These are phyloP conservation scores for Neospermospora avenae DNA, from an alignment of 2,329 filamentous ascomycete species.

Conservation along the genomic window DNA sequence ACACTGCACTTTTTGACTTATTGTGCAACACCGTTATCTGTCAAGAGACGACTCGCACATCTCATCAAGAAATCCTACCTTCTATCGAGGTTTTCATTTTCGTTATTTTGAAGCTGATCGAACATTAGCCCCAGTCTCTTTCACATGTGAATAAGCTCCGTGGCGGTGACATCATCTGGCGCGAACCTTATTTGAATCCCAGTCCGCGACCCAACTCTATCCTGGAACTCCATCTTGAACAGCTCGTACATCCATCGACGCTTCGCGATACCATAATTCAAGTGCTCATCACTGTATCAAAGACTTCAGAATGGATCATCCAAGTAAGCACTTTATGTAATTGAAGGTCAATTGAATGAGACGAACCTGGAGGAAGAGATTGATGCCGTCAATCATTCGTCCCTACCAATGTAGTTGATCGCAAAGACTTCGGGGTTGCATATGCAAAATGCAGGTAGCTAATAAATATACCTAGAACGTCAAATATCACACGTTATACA, in stretches of 20 bases:
- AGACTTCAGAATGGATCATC: slow-evolving; percentile 44
- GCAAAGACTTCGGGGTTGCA: neutral
- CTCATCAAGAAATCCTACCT: too few species aligned
- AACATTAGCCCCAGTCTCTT: neutral
- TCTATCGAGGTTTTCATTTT: neutral
- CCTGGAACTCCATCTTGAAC: neutral
- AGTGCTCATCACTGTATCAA: neutral
- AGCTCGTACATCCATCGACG: neutral
- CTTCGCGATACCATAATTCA: neutral
- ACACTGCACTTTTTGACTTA: too few species aligned
- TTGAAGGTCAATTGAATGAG: neutral
- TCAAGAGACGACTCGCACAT: too few species aligned
- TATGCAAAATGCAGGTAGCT: neutral
- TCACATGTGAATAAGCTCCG: neutral
- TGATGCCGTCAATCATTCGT: neutral
- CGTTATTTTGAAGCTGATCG: neutral
- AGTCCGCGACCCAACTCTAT: neutral
- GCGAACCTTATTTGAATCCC: neutral
- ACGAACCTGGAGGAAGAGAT: slow-evolving; percentile 13
- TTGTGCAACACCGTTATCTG: too few species aligned
- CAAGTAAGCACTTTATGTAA: slow-evolving; percentile 36
- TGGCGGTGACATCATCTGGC: neutral
- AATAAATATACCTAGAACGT: slow-evolving; percentile 35
- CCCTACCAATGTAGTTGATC: neutral
- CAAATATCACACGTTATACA: slow-evolving; percentile 68